These are phyloP conservation scores for Suhomyces faveliae DNA, from an alignment of 805 yeast genomes.

Conservation along the genomic window DNA sequence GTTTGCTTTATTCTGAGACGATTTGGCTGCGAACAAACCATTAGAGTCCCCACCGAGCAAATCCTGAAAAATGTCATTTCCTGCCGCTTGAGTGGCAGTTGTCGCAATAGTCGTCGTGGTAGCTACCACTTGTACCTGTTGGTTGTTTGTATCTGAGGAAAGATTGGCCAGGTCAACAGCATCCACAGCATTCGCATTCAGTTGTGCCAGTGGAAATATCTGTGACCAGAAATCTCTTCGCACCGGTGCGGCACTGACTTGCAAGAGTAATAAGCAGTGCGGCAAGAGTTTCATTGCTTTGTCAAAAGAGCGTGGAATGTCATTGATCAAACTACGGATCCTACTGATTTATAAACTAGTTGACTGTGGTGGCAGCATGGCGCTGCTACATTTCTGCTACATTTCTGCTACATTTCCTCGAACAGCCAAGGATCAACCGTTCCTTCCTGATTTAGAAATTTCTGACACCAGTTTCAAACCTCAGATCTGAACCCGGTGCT, in stretches of 20 bases:
- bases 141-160: not conserved
- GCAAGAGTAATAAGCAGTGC: not conserved
- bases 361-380: not conserved
- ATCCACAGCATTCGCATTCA: not conserved
- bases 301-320: not conserved
- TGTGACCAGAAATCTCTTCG: constrained; percentile 2
- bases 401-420: not conserved
- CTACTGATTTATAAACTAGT: not conserved
- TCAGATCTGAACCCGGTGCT: not conserved
- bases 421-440: not conserved
- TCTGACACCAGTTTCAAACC: not conserved
- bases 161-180: not conserved
- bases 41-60: not conserved
- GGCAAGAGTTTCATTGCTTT: not conserved
- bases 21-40: not conserved
- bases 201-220: not conserved
- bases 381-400: too few species aligned
- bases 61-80: not conserved
- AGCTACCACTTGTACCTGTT: not conserved
- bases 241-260: constrained; percentile 2
- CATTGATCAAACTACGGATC: not conserved
- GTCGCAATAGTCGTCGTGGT: not conserved
- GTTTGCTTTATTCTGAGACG: not conserved
- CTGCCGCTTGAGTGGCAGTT: not conserved
- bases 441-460: not conserved